These are phyloP conservation scores for Elongisporangium anandrum DNA, from an alignment of 352 stramenopile species.

Conservation along the genomic window DNA sequence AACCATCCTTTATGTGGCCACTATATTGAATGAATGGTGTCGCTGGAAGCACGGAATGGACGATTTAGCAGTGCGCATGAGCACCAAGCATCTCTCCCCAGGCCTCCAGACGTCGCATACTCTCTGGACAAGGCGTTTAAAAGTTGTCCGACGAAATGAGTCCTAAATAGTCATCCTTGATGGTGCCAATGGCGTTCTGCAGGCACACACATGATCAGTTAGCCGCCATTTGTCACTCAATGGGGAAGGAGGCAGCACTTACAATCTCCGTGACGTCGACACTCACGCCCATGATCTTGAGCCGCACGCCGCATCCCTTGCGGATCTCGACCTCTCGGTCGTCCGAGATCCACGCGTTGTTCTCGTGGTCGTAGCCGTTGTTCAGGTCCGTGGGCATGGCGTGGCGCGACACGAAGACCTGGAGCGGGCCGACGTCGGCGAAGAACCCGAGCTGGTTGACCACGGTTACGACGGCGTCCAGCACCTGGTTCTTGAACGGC, in stretches of 20 bases:
- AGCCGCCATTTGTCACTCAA: conserved; percentile 16
- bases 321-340: conserved; percentile 97
- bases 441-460: conserved; percentile 97
- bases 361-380: conserved; percentile 95
- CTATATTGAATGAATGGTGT: not conserved
- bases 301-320: conserved; percentile 92
- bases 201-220: not conserved
- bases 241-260: conserved; percentile 8
- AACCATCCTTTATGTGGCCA: not conserved
- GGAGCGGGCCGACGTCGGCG: conserved; percentile 92
- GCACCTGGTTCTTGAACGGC: conserved; percentile 97
- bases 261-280: conserved; percentile 96
- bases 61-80: not conserved
- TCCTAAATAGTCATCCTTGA: conserved; percentile 98
- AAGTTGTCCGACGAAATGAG: conserved; percentile 90
- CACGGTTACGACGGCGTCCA: conserved; percentile 96
- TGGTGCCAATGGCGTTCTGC: conserved; percentile 95
- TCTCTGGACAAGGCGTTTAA: conserved; percentile 7
- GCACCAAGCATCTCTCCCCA: too few species aligned
- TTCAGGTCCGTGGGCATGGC: conserved; percentile 94
- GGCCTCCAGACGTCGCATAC: too few species aligned
- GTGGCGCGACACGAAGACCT: conserved; percentile 97
- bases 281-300: conserved; percentile 97
- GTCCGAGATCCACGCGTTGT: conserved; percentile 96
- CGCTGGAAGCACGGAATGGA: not conserved